These are phyloP conservation scores for Cyclotella choctawhatcheeana DNA, from an alignment of 108 stramenopile species.

Conservation along the genomic window DNA sequence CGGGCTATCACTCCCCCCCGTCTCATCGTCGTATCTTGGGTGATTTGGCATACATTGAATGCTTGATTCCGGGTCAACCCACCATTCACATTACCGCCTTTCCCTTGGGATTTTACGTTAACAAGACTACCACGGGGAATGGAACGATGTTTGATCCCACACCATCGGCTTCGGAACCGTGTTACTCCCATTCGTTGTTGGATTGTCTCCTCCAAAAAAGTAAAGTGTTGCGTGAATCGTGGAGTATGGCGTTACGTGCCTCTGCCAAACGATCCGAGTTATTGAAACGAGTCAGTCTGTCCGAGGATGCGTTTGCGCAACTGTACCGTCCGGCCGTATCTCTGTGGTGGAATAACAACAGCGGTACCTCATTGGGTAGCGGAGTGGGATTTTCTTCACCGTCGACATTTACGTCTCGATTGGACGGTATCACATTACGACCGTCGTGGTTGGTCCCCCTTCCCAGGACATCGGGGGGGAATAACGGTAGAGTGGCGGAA, in stretches of 20 bases:
- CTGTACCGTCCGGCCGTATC: constrained; percentile 39
- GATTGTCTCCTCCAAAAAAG: constrained; percentile 79
- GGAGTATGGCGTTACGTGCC: constrained; percentile 63
- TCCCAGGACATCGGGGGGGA: constrained; percentile 36
- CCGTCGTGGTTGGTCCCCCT: constrained; percentile 81
- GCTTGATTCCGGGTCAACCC: constrained; percentile 47
- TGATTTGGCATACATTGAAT: constrained; percentile 95
- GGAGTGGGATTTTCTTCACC: constrained; percentile 33
- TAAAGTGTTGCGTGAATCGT: constrained; percentile 47
- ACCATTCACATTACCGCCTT: constrained; percentile 82
- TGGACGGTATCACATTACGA: constrained; percentile 68
- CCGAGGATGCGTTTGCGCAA: constrained; percentile 34
- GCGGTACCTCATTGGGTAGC: constrained; percentile 51
- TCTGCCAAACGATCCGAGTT: constrained; percentile 61
- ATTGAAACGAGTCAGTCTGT: constrained; percentile 11
- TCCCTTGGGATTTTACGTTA: constrained; percentile 91
- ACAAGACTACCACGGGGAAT: constrained; percentile 52
- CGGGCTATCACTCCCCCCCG: constrained; percentile 93
- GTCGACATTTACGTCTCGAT: constrained; percentile 41
- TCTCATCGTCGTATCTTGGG: constrained; percentile 80
- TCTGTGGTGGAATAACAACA: constrained; percentile 37
- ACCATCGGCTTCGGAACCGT: constrained; percentile 70
- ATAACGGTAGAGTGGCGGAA: constrained; percentile 31
- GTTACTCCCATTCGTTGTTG: constrained; percentile 77
- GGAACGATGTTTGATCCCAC: constrained; percentile 80